These are phyloP conservation scores for Ogataea trehaloabstinens DNA, from an alignment of 805 yeast genomes.

Conservation along the genomic window DNA sequence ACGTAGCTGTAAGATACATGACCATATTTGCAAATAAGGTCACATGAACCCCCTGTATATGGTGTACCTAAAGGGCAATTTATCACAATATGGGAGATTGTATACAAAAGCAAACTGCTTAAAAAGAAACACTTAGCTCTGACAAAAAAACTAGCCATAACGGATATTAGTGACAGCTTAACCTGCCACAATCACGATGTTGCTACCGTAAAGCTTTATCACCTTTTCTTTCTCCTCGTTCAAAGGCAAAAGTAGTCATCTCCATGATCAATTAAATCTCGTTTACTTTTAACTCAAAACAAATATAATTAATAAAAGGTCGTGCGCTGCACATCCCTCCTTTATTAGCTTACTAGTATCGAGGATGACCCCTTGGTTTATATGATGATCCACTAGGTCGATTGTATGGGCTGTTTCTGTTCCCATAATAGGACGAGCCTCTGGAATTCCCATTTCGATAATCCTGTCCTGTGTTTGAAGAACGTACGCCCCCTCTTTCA, in stretches of 20 bases:
- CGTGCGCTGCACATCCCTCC: not conserved
- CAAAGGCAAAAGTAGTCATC: no score
- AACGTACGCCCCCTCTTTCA: conserved; percentile 3
- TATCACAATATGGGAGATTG: conserved; percentile 18
- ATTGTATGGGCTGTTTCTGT: conserved; percentile 7
- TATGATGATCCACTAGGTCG: conserved; percentile 2
- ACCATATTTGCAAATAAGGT: conserved; percentile 21
- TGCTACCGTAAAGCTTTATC: no score
- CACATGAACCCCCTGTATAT: conserved; percentile 12
- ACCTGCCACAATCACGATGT: no score
- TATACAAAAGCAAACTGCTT: conserved; percentile 13
- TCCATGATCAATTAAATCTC: no score
- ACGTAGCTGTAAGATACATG: conserved; percentile 18
- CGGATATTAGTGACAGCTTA: no score
- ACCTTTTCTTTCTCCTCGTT: no score
- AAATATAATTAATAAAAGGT: not conserved
- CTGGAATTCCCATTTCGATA: not conserved
- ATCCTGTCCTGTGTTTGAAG: not conserved
- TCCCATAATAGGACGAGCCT: not conserved
- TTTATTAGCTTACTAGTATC: conserved; percentile 4
- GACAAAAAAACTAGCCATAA: conserved; percentile 11
- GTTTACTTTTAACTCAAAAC: conserved; percentile 1
- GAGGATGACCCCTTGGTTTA: conserved; percentile 7
- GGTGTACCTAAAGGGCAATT: conserved; percentile 26
- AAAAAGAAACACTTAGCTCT: conserved; percentile 18